These are phyloP conservation scores for Fonsecaea erecta DNA, from an alignment of 2,329 filamentous ascomycete genomes.

Conservation along the genomic window DNA sequence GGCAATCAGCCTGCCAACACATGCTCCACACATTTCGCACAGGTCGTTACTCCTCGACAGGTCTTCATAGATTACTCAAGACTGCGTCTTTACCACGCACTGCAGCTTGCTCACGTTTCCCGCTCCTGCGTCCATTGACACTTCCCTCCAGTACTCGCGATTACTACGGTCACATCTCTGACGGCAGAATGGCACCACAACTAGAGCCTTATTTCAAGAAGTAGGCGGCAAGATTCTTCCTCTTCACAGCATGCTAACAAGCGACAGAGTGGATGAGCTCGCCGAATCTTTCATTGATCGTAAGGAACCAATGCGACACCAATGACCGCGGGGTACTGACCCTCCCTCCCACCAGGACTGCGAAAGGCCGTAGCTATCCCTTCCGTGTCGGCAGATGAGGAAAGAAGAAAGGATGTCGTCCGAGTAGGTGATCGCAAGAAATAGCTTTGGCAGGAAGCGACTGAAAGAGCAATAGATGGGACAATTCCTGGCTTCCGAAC, in stretches of 20 bases:
- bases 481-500: conserved; percentile 81
- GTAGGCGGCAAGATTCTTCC: conserved; percentile 42
- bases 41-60: conserved; percentile 16
- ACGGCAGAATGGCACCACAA: conserved; percentile 80
- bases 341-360: conserved; percentile 55
- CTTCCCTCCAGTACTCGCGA: conserved; percentile 38
- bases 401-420: conserved; percentile 86
- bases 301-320: conserved; percentile 39
- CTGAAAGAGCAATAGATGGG: conserved; percentile 68
- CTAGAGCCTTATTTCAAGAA: conserved; percentile 92
- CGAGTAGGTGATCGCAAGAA: conserved; percentile 55
- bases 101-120: conserved; percentile 4
- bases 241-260: conserved; percentile 12
- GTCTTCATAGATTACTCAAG: conserved; percentile 12
- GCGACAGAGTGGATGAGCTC: conserved; percentile 69
- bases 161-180: conserved; percentile 53
- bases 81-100: conserved; percentile 6
- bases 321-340: conserved; percentile 21
- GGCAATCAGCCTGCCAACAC: conserved; percentile 20
- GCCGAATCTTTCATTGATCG: conserved; percentile 85
- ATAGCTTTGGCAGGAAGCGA: not conserved
- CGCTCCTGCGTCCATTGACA: conserved; percentile 10
- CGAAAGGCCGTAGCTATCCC: conserved; percentile 93
- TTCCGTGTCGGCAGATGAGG: conserved; percentile 90
- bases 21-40: conserved; percentile 21